Evolutionary conservation across 2,329 filamentous ascomycete genomes (phyloP), one percentile per base, ranked within the genome.

Genomic region (Teratosphaeria viscida): DNA sequence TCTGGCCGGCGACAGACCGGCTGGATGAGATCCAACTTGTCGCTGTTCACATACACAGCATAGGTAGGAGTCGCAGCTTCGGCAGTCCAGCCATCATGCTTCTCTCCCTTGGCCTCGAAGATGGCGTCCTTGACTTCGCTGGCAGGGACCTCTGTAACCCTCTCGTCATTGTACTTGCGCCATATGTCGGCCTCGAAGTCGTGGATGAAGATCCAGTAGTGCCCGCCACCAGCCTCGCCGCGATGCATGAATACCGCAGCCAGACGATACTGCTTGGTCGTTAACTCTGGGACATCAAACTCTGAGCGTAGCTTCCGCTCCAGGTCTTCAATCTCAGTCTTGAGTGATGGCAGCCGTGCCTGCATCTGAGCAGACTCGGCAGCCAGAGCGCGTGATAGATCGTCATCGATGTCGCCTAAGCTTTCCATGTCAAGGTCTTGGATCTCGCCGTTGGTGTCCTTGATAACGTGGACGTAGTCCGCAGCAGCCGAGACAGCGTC

Each of bases 141-240:
- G 1, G 62, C 59, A n/a, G 62, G 62, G 29, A 85, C 81, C 63
- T 89, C 84, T 2, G 83, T 86, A 27, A 99, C 91, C 16, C 81
- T 81, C 58, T 87, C 87, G 69, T 99, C 94, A 71, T 99, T 99
- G 79, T 96, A 99, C 69, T 89, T 90, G 60, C 91, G 86, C 92
- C 94, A 99, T 23, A 92, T 78, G 39, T 85, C 77, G 54, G 84
- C 82, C 64, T 86, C 82, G 72, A 95, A 95, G 75, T 97, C 94
- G 69, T 86, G 89, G 64, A 99, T 95, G 82, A 92, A 96, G 53
- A 96, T 90, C 87, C 90, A 96, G 76, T 97, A 99, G 73, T 99
- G 94, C 0, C 94, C 94, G 34, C 81, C 81, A 14, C 69, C 68
- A 1, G 73, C 68, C 8, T 80, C 79, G 35, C 89, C 89, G 23